Base-by-base conservation (phyloP, 257 asterid genomes). In the Rauvolfia tetraphylla region DNA sequence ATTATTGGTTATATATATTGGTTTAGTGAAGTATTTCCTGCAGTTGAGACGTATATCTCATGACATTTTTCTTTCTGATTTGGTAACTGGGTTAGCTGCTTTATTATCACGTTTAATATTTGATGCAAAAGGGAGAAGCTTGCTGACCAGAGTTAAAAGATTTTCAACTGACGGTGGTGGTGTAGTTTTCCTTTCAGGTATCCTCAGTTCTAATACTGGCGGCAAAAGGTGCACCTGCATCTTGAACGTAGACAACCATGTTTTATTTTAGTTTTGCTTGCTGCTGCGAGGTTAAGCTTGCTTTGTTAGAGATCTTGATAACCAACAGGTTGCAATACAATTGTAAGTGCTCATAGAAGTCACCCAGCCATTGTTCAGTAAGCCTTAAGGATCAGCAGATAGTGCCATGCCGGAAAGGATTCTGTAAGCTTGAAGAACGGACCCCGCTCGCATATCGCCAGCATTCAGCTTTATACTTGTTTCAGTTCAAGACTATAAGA, bases 231-330 rank as follows among this genome's bases (percentile, higher is more conserved):
- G 14, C 48, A 14, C 1, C 57, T 70, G 74, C 74, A 70, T 44
- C 5, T 14, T 20, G 22, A 23, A n/a, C 23, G 18, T 61, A 61
- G 72, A 44, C 78, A 44, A 18, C 48, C 39, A 18, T 11, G 62
- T 13, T 15, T 38, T 31, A 34, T 23, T 46, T 63, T 62, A 31
- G 51, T 62, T 63, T 49, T 46, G 49, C 63, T 46, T 63, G 48
- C 72, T 31, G 33, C 41, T 20, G 57, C 14, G 70, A n/a, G 69
- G 58, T 38, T 27, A 41, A 63, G 63, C 51, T 65, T 29, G 73
- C 79, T 22, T 38, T 29, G 51, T 75, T 48, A 31, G 23, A 34
- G 42, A 13, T n/a, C 79, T 75, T 49, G 79, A 33, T 48, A 33
- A 33, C 61, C 56, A 27, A 33, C 27, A 20, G 25, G 34, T 44